A percentile compares a stretch with the other conserved stretches of the same genome.
Conservation (phyloP, 495 filamentous ascomycete species). For the Penicillium herquei region DNA sequence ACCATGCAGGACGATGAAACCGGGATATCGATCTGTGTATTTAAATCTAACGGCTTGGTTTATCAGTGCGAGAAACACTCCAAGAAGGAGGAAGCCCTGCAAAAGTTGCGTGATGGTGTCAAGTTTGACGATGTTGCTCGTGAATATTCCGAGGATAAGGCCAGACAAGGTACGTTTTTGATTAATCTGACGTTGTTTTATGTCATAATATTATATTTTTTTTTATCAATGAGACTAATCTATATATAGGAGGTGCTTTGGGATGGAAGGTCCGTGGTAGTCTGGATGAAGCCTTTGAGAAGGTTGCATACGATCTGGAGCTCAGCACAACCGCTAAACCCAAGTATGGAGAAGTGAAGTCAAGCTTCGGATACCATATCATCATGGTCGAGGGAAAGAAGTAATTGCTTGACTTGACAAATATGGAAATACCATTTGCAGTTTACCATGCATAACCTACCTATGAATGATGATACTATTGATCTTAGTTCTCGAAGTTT, state of each 20-base stretch:
- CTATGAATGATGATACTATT: not conserved
- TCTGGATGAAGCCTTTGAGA: conserved; percentile 74
- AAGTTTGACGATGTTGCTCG: conserved; percentile 90
- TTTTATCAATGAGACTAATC: no score
- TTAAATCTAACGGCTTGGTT: not conserved
- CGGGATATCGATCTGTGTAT: not conserved
- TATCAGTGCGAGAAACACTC: conserved; percentile 79
- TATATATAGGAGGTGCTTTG: conserved; percentile 64
- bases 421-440: not conserved
- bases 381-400: conserved; percentile 83
- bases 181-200: not conserved
- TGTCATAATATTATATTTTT: no score
- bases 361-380: conserved; percentile 86
- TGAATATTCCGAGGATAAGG: conserved; percentile 88
- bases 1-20: not conserved
- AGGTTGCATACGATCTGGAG: conserved; percentile 75
- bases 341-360: conserved; percentile 78
- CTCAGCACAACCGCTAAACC: conserved; percentile 73
- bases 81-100: conserved; percentile 84
- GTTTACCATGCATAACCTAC: not conserved
- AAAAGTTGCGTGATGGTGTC: conserved; percentile 69
- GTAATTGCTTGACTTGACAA: conserved; percentile 26
- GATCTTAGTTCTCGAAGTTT: not conserved
- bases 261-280: conserved; percentile 81
- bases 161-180: conserved; percentile 61